phyloP scores from a whole-genome alignment of 2,329 filamentous ascomycete species.

The Claviceps fusiformis region DNA sequence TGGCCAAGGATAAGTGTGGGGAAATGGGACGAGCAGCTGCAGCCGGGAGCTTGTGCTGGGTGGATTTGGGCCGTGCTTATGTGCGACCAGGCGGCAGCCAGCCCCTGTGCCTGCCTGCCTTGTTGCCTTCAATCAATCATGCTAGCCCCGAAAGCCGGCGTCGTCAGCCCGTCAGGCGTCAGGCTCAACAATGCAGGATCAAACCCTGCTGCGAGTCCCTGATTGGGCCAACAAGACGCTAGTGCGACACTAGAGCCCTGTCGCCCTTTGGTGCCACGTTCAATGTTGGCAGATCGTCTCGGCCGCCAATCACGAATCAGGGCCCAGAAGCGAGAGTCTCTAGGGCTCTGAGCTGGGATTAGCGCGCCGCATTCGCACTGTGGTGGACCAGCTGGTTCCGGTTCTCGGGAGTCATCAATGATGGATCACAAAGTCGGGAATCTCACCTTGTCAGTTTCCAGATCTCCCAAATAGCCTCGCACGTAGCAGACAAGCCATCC shows the following conservation, averaged over 20 bases:
- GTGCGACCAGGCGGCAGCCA: background rate
- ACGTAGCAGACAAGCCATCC: slow-evolving; percentile 1
- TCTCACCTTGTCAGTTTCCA: slow-evolving; percentile 12
- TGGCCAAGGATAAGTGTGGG: background rate
- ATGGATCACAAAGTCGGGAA: slow-evolving; percentile 14
- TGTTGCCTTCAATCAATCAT: no score
- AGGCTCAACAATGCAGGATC: background rate
- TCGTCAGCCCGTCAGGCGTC: background rate
- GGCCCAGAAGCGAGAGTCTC: no score
- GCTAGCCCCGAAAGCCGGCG: background rate
- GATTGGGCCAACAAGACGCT: background rate
- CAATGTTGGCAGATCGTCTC: background rate
- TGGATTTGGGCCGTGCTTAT: background rate
- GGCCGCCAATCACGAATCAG: no score
- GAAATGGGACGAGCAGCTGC: background rate
- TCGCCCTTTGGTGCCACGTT: background rate
- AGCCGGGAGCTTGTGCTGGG: background rate
- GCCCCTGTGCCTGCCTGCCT: background rate
- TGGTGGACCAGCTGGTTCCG: no score
- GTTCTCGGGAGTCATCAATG: no score
- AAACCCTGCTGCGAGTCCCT: background rate
- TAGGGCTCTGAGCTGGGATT: no score
- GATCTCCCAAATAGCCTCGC: background rate
- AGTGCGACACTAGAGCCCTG: background rate
- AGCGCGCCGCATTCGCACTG: no score